Conservation (phyloP, 176 grass and related monocot species). For the Tillandsia fasciculata region DNA sequence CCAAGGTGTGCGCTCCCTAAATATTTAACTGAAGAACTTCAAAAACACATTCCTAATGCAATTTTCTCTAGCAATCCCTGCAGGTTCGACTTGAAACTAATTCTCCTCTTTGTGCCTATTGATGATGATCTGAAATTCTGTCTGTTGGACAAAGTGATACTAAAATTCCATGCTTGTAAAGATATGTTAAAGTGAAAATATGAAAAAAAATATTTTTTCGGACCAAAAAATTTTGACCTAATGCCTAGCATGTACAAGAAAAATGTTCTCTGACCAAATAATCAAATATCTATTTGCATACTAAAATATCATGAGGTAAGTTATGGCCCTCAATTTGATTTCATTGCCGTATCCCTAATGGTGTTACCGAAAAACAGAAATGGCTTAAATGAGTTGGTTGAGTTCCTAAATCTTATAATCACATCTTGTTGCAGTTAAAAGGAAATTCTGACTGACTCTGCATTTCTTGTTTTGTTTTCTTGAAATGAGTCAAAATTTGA, state of each 20-base stretch:
- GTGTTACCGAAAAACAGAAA: background rate
- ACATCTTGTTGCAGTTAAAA: background rate
- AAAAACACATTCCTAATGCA: conserved; percentile 77
- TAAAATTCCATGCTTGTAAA: background rate
- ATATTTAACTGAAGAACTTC: conserved; percentile 86
- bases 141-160: too few species aligned
- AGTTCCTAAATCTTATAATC: background rate
- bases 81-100: conserved; percentile 49
- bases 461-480: background rate
- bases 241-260: conserved; percentile 7
- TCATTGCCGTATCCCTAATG: background rate
- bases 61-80: conserved; percentile 95
- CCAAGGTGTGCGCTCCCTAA: conserved; percentile 84
- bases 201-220: background rate
- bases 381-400: background rate
- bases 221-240: background rate
- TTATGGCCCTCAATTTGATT: background rate
- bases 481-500: background rate
- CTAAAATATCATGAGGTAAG: background rate
- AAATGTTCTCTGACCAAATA: conserved; percentile 8
- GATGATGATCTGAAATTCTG: background rate
- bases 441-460: too few species aligned
- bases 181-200: background rate
- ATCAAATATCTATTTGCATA: conserved; percentile 1
- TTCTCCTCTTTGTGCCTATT: background rate